A percentile compares a stretch with the other conserved stretches of the same genome.
Evolutionary conservation across 2,329 filamentous ascomycete species (phyloP).

Genomic region (Teratosphaeria nubilosa): DNA sequence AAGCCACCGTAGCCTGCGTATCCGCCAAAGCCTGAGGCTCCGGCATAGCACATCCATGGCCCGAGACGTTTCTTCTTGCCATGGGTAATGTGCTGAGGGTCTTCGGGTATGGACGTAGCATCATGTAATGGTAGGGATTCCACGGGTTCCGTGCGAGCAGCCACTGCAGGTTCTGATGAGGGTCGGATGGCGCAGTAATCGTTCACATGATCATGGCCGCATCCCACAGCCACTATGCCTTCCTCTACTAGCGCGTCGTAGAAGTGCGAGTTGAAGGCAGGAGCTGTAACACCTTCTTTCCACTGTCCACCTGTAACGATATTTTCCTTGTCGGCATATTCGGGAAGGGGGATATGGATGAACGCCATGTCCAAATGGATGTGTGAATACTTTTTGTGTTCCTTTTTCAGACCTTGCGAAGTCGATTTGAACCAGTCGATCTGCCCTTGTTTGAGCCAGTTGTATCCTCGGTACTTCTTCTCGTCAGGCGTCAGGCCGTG

Average conservation of each 20-base stretch:
- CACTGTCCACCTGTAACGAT: slow-evolving; percentile 54
- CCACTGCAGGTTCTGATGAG: slow-evolving; percentile 6
- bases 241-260: slow-evolving; percentile 78
- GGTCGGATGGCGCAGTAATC: slow-evolving; percentile 74
- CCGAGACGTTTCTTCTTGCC: slow-evolving; percentile 14
- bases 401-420: slow-evolving; percentile 59
- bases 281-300: slow-evolving; percentile 78
- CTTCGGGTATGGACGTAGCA: not conserved
- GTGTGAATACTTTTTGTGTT: slow-evolving; percentile 66
- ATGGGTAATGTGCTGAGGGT: not conserved
- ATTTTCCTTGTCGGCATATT: slow-evolving; percentile 60
- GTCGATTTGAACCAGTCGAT: slow-evolving; percentile 90
- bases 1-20: slow-evolving; percentile 88
- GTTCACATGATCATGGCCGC: slow-evolving; percentile 93
- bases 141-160: slow-evolving; percentile 9
- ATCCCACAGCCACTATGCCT: slow-evolving; percentile 76
- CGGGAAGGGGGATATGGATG: slow-evolving; percentile 91
- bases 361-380: slow-evolving; percentile 94
- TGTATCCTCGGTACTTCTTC: slow-evolving; percentile 79
- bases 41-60: slow-evolving; percentile 97
- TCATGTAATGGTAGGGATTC: not conserved
- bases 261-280: slow-evolving; percentile 85
- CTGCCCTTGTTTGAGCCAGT: slow-evolving; percentile 91
- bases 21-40: slow-evolving; percentile 83
- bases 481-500: slow-evolving; percentile 89